Evolutionary conservation across 1,139 yeast genomes (phyloP).

Genomic region (Ogataea hybrid): DNA sequence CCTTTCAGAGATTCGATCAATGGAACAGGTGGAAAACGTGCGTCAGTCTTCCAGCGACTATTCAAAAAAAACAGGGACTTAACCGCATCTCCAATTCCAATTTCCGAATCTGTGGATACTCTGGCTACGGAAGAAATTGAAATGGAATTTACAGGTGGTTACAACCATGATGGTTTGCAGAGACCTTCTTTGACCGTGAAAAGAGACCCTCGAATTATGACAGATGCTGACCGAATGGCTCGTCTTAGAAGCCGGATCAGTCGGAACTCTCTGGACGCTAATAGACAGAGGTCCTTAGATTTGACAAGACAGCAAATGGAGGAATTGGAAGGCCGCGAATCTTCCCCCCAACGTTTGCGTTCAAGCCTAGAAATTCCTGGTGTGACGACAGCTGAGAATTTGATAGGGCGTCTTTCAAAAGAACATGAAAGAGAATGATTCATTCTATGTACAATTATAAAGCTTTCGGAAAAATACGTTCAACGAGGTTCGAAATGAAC

Average conservation of each 20-base stretch:
- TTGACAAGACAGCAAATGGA: constrained; percentile 22
- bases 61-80: constrained; percentile 22
- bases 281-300: constrained; percentile 23
- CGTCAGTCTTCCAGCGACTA: constrained; percentile 25
- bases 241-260: constrained; percentile 14
- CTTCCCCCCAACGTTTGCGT: constrained; percentile 27
- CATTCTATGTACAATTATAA: constrained; percentile 12
- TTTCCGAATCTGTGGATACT: constrained; percentile 28
- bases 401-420: constrained; percentile 27
- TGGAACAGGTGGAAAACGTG: constrained; percentile 34
- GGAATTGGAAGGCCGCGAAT: constrained; percentile 22
- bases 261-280: constrained; percentile 17
- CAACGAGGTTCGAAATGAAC: constrained; percentile 46
- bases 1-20: constrained; percentile 37
- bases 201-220: constrained; percentile 18
- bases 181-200: constrained; percentile 30
- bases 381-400: constrained; percentile 32
- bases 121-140: constrained; percentile 50
- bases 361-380: constrained; percentile 34
- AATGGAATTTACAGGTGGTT: constrained; percentile 39
- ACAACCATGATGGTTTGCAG: constrained; percentile 22
- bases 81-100: constrained; percentile 16
- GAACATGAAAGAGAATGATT: constrained; percentile 7
- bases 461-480: constrained; percentile 33
- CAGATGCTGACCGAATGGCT: constrained; percentile 22